Evolutionary conservation across 345 rosid genomes (phyloP), one percentile per base, ranked within the genome.

Genomic region (Physaria fendleri): DNA sequence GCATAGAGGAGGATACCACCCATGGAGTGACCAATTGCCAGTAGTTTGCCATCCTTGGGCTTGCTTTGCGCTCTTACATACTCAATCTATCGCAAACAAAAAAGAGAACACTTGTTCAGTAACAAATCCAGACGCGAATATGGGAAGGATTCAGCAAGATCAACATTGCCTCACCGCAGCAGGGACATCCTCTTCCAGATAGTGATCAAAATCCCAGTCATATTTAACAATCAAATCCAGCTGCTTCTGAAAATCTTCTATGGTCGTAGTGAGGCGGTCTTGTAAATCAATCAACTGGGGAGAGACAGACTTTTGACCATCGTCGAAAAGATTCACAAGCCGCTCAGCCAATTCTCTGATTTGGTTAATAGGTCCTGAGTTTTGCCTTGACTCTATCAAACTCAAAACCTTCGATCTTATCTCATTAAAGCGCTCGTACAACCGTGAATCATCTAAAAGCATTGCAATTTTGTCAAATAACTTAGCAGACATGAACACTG

Each of bases 201-300:
- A 92, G 71, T 80, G 74, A 77, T 92, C 95, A 62, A 92, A 92
- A 76, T 92, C 99, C 99, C 99, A 92, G 71, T 92, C 88, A 80
- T 86, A 88, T 66, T 80, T 77, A 62, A 83, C 74, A 8, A 92
- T 84, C 79, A 92, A 74, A 59, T 92, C 99, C 40, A 92, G 85
- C 50, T 89, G 97, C 71, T 89, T 92, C 82, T 84, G 95, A 68
- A 89, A 84, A 76, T 92, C 93, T 63, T 86, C 97, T 33, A 92
- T 76, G 30, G 84, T 84, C 9, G 97, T 68, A 59, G 79, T 74
- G 71, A 92, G 85, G 8, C 84, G 88, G 49, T 80, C 95, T 72
- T 88, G 95, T 77, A 86, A 63, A 73, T 88, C 81, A 79, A 81
- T 77, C 66, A 92, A 69, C 61, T 72, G 95, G 47, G 96, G 92